A percentile compares a stretch with the other conserved stretches of the same genome.
These are phyloP conservation scores for Penicillium concentricum DNA, from an alignment of 2,329 filamentous ascomycete genomes.

Conservation along the genomic window DNA sequence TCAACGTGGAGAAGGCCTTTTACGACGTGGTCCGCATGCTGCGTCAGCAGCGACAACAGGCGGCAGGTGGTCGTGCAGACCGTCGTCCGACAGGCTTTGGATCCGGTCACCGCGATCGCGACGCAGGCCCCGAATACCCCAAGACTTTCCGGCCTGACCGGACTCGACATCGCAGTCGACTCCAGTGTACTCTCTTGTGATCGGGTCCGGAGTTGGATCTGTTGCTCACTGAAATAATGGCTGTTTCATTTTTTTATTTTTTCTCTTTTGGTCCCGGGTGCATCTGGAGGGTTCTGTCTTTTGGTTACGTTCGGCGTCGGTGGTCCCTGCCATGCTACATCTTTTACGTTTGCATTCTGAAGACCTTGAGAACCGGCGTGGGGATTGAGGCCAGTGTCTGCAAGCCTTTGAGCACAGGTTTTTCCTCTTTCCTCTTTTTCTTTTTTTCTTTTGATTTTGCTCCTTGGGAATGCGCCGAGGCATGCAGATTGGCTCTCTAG, in stretches of 20 bases:
- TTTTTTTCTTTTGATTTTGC: background rate
- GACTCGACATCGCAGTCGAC: slow-evolving; percentile 35
- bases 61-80: slow-evolving; percentile 39
- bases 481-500: background rate
- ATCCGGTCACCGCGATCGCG: slow-evolving; percentile 36
- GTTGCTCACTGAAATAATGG: slow-evolving; percentile 7
- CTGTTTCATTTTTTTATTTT: slow-evolving; percentile 15
- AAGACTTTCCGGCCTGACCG: slow-evolving; percentile 42
- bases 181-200: slow-evolving; percentile 43
- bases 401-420: background rate
- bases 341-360: slow-evolving; percentile 1
- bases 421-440: background rate
- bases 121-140: slow-evolving; percentile 40
- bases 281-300: slow-evolving; percentile 30
- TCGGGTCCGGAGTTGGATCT: slow-evolving; percentile 14
- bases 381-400: background rate
- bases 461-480: background rate
- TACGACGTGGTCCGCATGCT: slow-evolving; percentile 95
- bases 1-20: slow-evolving; percentile 97
- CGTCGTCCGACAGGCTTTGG: slow-evolving; percentile 38
- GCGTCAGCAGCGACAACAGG: slow-evolving; percentile 71
- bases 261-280: slow-evolving; percentile 24
- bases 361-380: background rate
- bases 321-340: slow-evolving; percentile 10
- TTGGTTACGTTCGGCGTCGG: slow-evolving; percentile 28